Evolutionary conservation across 2,329 filamentous ascomycete species (phyloP), one percentile per base, ranked within the genome.

Genomic region (Hawksworthiomyces lignivorus): DNA sequence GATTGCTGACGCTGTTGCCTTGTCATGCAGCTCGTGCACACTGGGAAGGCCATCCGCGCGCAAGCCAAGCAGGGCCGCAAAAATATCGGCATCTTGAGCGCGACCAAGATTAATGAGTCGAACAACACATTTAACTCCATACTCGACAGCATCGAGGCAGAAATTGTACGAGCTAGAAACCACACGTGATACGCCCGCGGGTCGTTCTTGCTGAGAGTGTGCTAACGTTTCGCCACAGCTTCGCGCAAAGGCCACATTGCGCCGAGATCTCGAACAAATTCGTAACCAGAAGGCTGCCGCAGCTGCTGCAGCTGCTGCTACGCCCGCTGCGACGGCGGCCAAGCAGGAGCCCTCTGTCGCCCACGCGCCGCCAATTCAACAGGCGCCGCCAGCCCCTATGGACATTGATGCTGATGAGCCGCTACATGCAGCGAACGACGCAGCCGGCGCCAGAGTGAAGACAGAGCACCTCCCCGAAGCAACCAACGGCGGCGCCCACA

Each of bases 121-220:
- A 63, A 73, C 42, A 59, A 58, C 28, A 55, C 57, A 7, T 76
- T 74, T 52, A 73, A 80, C 45, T 59, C 59, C 42, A 70, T 72
- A 7, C 58, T 81, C 3, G 72, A 79, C 47, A 70, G 75, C 7
- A 52, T 80, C 5, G 76, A 80, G 52, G 59, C 57, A 44, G 73
- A 79, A 20, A 75, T 80, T 53, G 75, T 78, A n/a, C n/a, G n/a
- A n/a, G n/a, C n/a, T n/a, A n/a, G n/a, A n/a, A n/a, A n/a, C n/a
- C n/a, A n/a, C n/a, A n/a, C n/a, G n/a, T n/a, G n/a, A n/a, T n/a
- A n/a, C n/a, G n/a, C n/a, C n/a, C n/a, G n/a, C n/a, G n/a, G n/a
- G n/a, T n/a, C n/a, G n/a, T n/a, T n/a, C n/a, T n/a, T n/a, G n/a
- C n/a, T n/a, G n/a, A n/a, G n/a, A n/a, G n/a, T n/a, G n/a, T n/a